Evolutionary conservation across 768 basidiomycete species (phyloP).

Genomic region (Lentinula sp.): DNA sequence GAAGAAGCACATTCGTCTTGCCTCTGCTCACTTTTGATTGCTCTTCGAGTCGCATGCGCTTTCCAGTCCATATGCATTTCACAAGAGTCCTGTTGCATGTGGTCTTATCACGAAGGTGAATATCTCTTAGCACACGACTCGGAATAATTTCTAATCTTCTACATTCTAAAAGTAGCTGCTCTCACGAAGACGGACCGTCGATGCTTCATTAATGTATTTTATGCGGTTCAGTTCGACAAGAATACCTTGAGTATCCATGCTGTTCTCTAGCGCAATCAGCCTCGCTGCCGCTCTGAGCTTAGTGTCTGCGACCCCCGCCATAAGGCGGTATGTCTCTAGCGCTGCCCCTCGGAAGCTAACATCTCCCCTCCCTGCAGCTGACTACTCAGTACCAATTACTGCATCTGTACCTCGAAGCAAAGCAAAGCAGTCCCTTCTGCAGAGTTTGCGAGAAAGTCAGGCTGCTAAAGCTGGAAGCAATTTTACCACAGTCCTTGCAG

Average conservation of each 20-base stretch:
- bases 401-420: constrained; percentile 6
- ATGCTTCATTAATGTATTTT: too few species aligned
- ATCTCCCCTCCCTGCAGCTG: constrained; percentile 9
- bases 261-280: not conserved
- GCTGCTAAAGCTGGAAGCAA: not conserved
- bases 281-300: not conserved
- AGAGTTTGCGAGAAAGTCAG: constrained; percentile 1
- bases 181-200: too few species aligned
- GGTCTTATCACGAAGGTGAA: too few species aligned
- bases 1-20: too few species aligned
- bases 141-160: too few species aligned
- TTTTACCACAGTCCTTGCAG: constrained; percentile 11
- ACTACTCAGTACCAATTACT: constrained; percentile 11
- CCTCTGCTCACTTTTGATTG: too few species aligned
- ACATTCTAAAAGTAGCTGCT: too few species aligned
- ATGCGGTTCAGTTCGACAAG: too few species aligned
- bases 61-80: too few species aligned
- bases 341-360: not conserved
- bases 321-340: not conserved
- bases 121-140: too few species aligned
- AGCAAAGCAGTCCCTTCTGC: constrained; percentile 10
- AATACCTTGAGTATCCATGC: not conserved
- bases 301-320: not conserved
- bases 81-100: too few species aligned
- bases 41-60: too few species aligned